Percentiles rank a stretch among this genome's conserved stretches.
Evolutionary conservation across 1,139 yeast species (phyloP).

Genomic region (Geotrichum restrictum): DNA sequence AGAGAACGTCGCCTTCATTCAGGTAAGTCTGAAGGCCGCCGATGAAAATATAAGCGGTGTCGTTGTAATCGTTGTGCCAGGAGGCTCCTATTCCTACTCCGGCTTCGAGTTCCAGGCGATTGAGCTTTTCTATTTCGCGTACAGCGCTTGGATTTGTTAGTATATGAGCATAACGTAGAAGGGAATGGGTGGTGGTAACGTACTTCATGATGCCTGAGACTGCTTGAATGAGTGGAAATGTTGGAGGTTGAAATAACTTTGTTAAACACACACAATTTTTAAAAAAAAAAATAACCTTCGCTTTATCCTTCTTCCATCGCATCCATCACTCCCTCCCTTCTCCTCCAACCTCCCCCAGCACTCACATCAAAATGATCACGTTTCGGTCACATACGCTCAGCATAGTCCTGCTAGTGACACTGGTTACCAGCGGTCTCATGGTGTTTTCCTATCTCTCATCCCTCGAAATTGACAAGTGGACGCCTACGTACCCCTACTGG

Average conservation of each 20-base stretch:
- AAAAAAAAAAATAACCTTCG: no score
- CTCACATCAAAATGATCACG: slow-evolving; percentile 3
- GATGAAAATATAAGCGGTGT: slow-evolving; percentile 61
- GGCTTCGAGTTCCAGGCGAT: slow-evolving; percentile 60
- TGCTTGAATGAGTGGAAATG: no score
- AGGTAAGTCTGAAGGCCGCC: slow-evolving; percentile 68
- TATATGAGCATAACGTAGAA: neutral
- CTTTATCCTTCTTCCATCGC: no score
- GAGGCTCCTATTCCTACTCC: slow-evolving; percentile 62
- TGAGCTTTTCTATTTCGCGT: slow-evolving; percentile 54
- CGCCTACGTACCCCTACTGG: slow-evolving; percentile 29
- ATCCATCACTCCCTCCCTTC: neutral
- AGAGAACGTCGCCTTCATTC: slow-evolving; percentile 69
- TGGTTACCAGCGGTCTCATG: neutral
- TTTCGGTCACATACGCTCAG: slow-evolving; percentile 11
- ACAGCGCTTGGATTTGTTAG: slow-evolving; percentile 20
- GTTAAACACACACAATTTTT: no score
- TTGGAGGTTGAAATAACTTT: no score
- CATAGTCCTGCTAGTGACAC: neutral
- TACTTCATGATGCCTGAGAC: slow-evolving; percentile 8
- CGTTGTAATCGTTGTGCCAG: slow-evolving; percentile 84
- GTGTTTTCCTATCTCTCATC: neutral
- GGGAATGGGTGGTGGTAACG: slow-evolving; percentile 5
- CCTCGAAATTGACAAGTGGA: slow-evolving; percentile 25
- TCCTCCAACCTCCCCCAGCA: neutral